phyloP scores from a whole-genome alignment of 2,329 filamentous ascomycete genomes.

The Karstenula rhodostoma region DNA sequence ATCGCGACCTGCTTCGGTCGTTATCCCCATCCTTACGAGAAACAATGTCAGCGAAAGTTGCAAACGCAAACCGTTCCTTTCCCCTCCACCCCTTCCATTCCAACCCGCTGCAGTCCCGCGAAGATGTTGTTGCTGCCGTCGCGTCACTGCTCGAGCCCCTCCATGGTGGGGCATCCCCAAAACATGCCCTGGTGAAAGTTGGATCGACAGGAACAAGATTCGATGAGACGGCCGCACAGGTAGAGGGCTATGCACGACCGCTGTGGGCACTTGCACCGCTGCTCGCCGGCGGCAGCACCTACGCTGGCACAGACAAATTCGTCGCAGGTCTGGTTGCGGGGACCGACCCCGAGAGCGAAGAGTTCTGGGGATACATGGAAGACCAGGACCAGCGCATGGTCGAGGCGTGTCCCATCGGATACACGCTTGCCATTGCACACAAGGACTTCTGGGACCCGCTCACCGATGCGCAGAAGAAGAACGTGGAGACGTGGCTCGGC shows the following conservation, averaged over 20 bases:
- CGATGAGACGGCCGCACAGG: constrained; percentile 77
- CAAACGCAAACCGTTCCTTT: constrained; percentile 53
- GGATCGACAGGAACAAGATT: constrained; percentile 78
- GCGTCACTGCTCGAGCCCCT: constrained; percentile 72
- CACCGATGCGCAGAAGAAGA: constrained; percentile 66
- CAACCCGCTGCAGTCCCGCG: constrained; percentile 52
- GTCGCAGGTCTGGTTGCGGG: constrained; percentile 74
- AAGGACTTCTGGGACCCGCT: constrained; percentile 72
- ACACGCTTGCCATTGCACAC: constrained; percentile 73
- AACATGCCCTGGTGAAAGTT: constrained; percentile 70
- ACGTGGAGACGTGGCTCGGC: constrained; percentile 76
- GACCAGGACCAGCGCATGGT: constrained; percentile 86
- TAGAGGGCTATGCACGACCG: constrained; percentile 78
- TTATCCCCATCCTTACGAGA: background rate
- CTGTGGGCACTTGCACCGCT: constrained; percentile 78
- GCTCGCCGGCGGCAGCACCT: constrained; percentile 72
- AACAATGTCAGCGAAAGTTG: constrained; percentile 40
- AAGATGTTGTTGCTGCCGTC: constrained; percentile 54
- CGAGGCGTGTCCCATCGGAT: constrained; percentile 82
- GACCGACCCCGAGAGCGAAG: constrained; percentile 72
- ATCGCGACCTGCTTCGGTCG: background rate
- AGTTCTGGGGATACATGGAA: constrained; percentile 80
- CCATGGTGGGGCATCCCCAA: constrained; percentile 74
- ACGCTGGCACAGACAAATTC: constrained; percentile 70
- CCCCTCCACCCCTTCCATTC: constrained; percentile 52